A percentile compares a stretch with the other conserved stretches of the same genome.
These are phyloP conservation scores for Sanguinoderma infundibulare DNA, from an alignment of 1,284 basidiomycete species.

Conservation along the genomic window DNA sequence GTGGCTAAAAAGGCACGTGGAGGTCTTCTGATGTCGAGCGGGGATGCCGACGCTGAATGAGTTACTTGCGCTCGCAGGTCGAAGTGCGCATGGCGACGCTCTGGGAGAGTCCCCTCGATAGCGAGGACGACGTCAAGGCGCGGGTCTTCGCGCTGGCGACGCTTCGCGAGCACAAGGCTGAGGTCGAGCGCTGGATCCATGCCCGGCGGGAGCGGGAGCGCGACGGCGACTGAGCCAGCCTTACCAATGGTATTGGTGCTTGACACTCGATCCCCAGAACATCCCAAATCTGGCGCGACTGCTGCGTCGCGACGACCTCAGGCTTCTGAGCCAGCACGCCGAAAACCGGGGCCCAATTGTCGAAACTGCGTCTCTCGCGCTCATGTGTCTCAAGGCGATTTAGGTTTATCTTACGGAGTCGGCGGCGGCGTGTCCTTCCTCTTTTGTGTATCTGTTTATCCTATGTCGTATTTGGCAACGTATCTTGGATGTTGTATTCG, in stretches of 20 bases:
- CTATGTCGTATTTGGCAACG: too few relatives aligned
- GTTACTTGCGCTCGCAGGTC: background rate
- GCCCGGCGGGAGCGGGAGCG: background rate
- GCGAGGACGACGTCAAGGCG: slow-evolving; percentile 7
- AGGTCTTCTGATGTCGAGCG: background rate
- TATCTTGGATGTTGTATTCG: too few relatives aligned
- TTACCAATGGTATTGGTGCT: background rate
- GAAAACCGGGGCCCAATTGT: too few relatives aligned
- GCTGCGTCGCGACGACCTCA: too few relatives aligned
- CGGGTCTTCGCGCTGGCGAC: background rate
- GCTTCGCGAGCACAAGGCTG: background rate
- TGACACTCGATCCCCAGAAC: background rate
- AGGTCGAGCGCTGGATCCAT: background rate
- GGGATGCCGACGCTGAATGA: background rate
- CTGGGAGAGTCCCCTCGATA: slow-evolving; percentile 4
- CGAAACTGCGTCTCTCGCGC: too few relatives aligned
- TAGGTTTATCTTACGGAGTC: too few relatives aligned
- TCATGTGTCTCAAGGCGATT: too few relatives aligned
- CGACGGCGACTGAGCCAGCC: background rate
- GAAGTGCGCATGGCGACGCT: slow-evolving; percentile 2
- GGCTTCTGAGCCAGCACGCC: too few relatives aligned
- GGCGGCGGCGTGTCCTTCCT: too few relatives aligned
- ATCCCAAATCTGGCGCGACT: too few relatives aligned
- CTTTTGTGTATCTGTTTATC: too few relatives aligned
- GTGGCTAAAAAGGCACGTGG: background rate